Conservation (phyloP, 352 stramenopile genomes). For the Blastocystis sp. region DNA sequence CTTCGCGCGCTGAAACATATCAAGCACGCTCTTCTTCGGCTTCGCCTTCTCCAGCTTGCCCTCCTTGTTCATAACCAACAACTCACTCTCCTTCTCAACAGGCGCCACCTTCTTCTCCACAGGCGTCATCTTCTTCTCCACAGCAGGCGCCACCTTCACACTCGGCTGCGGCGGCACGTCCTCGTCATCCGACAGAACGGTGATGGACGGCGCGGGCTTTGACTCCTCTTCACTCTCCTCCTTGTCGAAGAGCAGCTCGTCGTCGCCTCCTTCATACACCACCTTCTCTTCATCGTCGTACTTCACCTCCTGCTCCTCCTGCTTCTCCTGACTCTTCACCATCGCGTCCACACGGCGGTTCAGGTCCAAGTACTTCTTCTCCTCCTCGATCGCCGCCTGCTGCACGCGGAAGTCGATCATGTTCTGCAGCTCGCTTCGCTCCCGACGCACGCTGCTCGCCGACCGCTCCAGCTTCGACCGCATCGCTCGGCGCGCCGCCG, state of each 20-base stretch:
- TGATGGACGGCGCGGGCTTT: neutral
- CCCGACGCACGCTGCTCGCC: conserved; percentile 34
- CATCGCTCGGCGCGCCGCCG: neutral
- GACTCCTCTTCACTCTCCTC: neutral
- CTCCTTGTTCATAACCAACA: conserved; percentile 7
- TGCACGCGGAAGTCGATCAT: conserved; percentile 20
- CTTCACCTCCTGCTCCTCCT: conserved; percentile 47
- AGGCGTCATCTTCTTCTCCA: neutral
- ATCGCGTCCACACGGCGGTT: conserved; percentile 15
- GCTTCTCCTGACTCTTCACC: conserved; percentile 6
- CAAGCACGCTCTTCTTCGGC: neutral
- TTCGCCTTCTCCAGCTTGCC: conserved; percentile 29
- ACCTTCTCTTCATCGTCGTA: conserved; percentile 42
- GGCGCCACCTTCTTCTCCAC: no score
- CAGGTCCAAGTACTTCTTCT: conserved; percentile 23
- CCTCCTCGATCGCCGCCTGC: conserved; percentile 26
- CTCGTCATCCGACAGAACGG: conserved; percentile 6
- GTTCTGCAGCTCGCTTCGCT: conserved; percentile 9
- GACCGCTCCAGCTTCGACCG: conserved; percentile 40
- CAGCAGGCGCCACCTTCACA: neutral
- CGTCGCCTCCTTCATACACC: neutral
- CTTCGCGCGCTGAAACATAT: conserved; percentile 27
- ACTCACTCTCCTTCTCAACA: conserved; percentile 2
- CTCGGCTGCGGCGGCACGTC: neutral
- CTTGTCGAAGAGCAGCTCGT: neutral